phyloP scores from a whole-genome alignment of 441 rosid genomes.

The Kokia cookei region DNA sequence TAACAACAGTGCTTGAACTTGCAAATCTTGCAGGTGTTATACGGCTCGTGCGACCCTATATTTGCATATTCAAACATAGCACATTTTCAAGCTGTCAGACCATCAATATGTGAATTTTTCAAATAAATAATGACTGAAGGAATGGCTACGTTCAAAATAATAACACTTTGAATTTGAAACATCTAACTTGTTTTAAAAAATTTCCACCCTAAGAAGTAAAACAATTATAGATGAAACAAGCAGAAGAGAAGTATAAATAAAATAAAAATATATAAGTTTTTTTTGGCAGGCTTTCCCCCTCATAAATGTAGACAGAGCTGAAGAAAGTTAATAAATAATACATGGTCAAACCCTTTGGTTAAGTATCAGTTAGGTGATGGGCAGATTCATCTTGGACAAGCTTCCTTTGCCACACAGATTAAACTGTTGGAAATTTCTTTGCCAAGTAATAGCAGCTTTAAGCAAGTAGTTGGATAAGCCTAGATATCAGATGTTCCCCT shows the following conservation, averaged over 20 bases:
- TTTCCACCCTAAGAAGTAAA: too few relatives aligned
- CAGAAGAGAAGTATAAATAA: too few relatives aligned
- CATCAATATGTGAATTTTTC: background rate
- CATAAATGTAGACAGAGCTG: background rate
- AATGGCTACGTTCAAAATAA: background rate
- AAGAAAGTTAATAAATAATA: background rate
- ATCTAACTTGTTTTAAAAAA: too few relatives aligned
- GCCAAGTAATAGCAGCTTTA: background rate
- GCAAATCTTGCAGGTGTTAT: constrained; percentile 35
- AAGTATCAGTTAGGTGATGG: background rate
- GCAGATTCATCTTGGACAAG: background rate
- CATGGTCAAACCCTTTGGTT: background rate
- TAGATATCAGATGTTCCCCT: background rate
- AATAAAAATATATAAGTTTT: too few relatives aligned
- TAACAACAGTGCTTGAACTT: constrained; percentile 39
- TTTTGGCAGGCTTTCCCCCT: background rate
- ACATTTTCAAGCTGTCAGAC: background rate
- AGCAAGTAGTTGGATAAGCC: background rate
- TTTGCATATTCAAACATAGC: background rate
- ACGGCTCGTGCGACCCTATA: constrained; percentile 32
- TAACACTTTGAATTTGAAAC: background rate
- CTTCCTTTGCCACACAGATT: background rate
- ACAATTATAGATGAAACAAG: too few relatives aligned
- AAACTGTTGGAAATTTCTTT: background rate
- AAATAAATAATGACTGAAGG: background rate